Base-by-base conservation (phyloP, 768 basidiomycete species). In the Pleurotus tuoliensis region DNA sequence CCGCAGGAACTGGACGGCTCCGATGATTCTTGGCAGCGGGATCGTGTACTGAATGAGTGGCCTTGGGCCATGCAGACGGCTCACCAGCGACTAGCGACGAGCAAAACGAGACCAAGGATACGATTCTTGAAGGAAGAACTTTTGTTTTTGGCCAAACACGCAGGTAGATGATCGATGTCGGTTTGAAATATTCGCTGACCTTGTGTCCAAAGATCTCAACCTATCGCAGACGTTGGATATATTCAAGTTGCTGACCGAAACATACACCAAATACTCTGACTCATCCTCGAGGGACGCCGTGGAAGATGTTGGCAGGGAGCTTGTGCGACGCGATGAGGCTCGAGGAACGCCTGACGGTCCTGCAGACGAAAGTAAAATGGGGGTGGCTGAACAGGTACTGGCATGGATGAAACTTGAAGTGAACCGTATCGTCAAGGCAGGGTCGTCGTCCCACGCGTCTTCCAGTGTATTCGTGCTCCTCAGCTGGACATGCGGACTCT, bases 251-350 rank as follows among this genome's bases (percentile, higher is more conserved):
- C 71, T 94, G 48, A 88, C 86, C 1, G 71, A 83, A 51, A 93
- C 90, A 0, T 89, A 92, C 68, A 83, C 89, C 13, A 83, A 87
- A 62, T 94, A 94, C 75, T 73, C 82, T 44, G 93, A 95, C 67
- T 68, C 77, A 2, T 65, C 76, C 47, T 94, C 92, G 1, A 77
- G 86, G 58, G 78, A 82, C 55, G 89, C 88, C 2, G 88, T 90
- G 0, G 85, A 92, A 63, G 71, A 72, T 1, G 78, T 92, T 27
- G 84, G 82, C 0, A 78, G 82, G 66, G 81, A 82, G 47, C 63
- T 94, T 55, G 80, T 91, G 16, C 72, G 73, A 22, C 81, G 81
- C 38, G 89, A 92, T 61, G 82, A 86, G 57, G 57, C 74, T n/a
- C 72, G 77, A 8, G 80, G 75, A 8, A 69, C 70, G 6, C 64